phyloP scores from a whole-genome alignment of 305 asterid genomes.

The Solanum chacoense region DNA sequence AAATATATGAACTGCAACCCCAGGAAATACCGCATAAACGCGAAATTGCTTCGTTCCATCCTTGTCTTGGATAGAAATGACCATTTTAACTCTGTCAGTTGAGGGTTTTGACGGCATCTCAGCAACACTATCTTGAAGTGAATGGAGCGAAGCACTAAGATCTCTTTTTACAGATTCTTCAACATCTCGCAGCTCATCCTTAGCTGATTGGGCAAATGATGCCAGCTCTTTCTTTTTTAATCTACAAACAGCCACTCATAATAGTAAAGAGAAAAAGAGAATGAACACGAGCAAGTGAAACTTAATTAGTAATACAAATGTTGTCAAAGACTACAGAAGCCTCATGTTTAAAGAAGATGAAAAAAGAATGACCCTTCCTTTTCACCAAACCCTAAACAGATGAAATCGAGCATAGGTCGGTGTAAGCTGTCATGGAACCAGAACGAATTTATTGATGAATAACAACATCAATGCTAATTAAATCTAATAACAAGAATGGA shows the following conservation, averaged over 20 bases:
- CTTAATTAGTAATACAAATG: neutral
- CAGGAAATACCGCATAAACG: slow-evolving; percentile 39
- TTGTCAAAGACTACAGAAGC: neutral
- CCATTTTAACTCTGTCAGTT: slow-evolving; percentile 50
- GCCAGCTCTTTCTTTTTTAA: slow-evolving; percentile 73
- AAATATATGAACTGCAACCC: neutral
- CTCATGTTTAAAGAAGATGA: neutral
- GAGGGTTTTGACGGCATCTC: slow-evolving; percentile 28
- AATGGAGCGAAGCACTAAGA: slow-evolving; percentile 30
- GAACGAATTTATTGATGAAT: neutral
- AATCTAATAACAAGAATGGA: neutral
- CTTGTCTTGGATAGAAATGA: slow-evolving; percentile 67
- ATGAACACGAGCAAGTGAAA: neutral
- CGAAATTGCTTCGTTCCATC: slow-evolving; percentile 52
- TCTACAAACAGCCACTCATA: slow-evolving; percentile 29
- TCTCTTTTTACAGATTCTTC: slow-evolving; percentile 71
- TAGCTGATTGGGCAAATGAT: slow-evolving; percentile 60
- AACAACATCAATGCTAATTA: neutral
- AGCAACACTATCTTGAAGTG: slow-evolving; percentile 23
- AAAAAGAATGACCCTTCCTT: neutral
- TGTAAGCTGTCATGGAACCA: neutral
- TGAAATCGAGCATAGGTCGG: neutral
- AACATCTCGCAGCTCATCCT: slow-evolving; percentile 55
- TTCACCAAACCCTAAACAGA: neutral
- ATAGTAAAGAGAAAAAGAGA: slow-evolving; percentile 2